Evolutionary conservation across 1,139 yeast species (phyloP), one percentile per base, ranked within the genome.

Genomic region (Saccharomyces hybrid): DNA sequence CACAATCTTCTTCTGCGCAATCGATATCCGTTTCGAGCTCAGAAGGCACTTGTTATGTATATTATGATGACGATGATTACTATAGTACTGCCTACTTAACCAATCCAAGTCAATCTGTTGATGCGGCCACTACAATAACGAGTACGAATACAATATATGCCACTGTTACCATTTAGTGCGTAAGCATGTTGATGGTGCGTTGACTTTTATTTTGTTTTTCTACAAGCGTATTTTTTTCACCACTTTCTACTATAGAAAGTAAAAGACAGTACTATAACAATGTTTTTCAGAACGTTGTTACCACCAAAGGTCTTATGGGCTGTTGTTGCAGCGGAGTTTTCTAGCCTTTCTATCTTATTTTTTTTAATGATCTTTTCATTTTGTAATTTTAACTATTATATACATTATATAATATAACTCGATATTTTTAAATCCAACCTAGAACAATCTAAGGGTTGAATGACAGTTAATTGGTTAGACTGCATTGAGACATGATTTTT

Each of bases 41-140:
- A 51, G 60, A 57, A 27, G 66, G 65, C 20, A 57, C 60, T 7
- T 66, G 70, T 48, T 59, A 60, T 28, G 64, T 65, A 4, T 59
- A 58, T 50, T 65, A 63, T 25, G 63, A 61, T 42, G 61, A 58
- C 26, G 61, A 57, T 42, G 67, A 64, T 25, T 66, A 67, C 50
- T 67, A 66, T 57, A 65, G 68, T 41, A 68, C 71, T 9, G 60
- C 57, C 8, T 66, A 65, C 50, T 51, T 68, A 14, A 66, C 70
- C 2, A 65, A 57, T n/a, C 51, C 67, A 6, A 54, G 57, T 27
- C 65, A 64, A 55, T 60, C 69, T 14, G 63, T 68, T 5, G 70
- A 66, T 61, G 71, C 71, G 20, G 67, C 67, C 23, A 65, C 70
- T 2, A 68, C 71, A 9, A 57, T 65, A 49, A 68, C 70, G 11